Evolutionary conservation across 371 early-diverging fungal species (phyloP), one percentile per base, ranked within the genome.

Genomic region (Rhizopus delemar): DNA sequence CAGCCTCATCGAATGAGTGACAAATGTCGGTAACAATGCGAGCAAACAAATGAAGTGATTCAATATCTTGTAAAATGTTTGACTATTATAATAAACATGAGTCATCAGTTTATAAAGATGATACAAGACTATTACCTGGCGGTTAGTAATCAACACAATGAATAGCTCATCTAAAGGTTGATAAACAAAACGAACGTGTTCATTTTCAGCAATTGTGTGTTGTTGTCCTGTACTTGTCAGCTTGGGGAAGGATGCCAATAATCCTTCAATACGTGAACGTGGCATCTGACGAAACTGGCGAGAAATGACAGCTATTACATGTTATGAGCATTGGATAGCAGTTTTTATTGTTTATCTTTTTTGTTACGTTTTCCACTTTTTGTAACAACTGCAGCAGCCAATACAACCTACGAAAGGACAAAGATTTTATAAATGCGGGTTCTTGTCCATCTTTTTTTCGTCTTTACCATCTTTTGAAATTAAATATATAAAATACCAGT

Each of bases 281-380:
- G 93, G 91, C 92, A 97, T 94, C 67, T 95, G 97, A 41, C 93
- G 86, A 74, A 96, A 97, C 80, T 98, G 97, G 46, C 97, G 92
- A 60, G 97, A 96, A 60, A 96, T 86, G 60, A 98, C 83, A 59
- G 93, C 97, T 97, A 73, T 16, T 28, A 53, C 5, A 35, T 3
- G 48, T 15, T 9, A 8, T 12, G 8, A 34, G 6, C 60, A 28
- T 51, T 45, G 39, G 53, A 13, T 4, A 51, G 28, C 46, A 50
- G 34, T 41, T 50, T 16, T 33, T 13, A 5, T 4, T 41, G 46
- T 45, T 57, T 58, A 41, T 33, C 32, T 15, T 8, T 51, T 12
- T 22, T 36, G 41, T 46, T 41, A 95, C 96, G 93, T 83, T 95
- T 96, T 71, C 96, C 96, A 50, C 87, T 84, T 78, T 96, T 96